A percentile compares a stretch with the other conserved stretches of the same genome.
Evolutionary conservation across 768 basidiomycete genomes (phyloP).

Genomic region (Podaxis mareebaensis): DNA sequence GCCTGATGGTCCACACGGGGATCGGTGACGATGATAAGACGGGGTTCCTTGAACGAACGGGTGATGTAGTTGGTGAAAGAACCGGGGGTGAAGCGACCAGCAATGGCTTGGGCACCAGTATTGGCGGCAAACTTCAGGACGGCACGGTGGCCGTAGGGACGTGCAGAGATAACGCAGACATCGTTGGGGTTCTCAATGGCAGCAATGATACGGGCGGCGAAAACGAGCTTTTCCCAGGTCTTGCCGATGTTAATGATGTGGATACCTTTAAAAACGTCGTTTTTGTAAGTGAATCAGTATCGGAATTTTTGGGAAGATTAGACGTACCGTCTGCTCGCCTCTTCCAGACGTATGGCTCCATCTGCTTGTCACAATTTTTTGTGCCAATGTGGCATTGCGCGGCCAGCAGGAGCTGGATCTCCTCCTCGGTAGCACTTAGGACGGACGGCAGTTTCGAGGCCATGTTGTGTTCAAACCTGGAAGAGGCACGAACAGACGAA

Average conservation of each 20-base stretch:
- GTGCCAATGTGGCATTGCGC: constrained; percentile 97
- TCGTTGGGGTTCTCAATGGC: constrained; percentile 98
- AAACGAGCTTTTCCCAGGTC: constrained; percentile 99
- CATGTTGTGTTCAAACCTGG: constrained; percentile 46
- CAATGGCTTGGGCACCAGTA: constrained; percentile 98
- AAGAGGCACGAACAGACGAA: constrained; percentile 18
- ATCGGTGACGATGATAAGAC: constrained; percentile 97
- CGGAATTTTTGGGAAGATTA: neutral
- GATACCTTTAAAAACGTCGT: constrained; percentile 61
- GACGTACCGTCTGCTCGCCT: constrained; percentile 88
- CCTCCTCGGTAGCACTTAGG: constrained; percentile 94
- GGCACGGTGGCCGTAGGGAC: constrained; percentile 98
- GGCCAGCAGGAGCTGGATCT: constrained; percentile 92
- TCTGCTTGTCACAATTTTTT: constrained; percentile 99
- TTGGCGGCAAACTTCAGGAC: constrained; percentile 98
- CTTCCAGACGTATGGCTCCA: constrained; percentile 98
- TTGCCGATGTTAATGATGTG: constrained; percentile 98
- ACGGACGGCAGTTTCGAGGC: constrained; percentile 93
- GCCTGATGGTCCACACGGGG: constrained; percentile 99
- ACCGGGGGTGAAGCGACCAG: constrained; percentile 99
- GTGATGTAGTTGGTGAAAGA: constrained; percentile 99
- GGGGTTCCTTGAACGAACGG: constrained; percentile 99
- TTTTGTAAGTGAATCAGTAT: constrained; percentile 2
- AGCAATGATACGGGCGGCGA: constrained; percentile 97
- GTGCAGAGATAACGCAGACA: constrained; percentile 96